Evolutionary conservation across 2,329 filamentous ascomycete species (phyloP), one percentile per base, ranked within the genome.

Genomic region (Furcasterigmium furcatum): DNA sequence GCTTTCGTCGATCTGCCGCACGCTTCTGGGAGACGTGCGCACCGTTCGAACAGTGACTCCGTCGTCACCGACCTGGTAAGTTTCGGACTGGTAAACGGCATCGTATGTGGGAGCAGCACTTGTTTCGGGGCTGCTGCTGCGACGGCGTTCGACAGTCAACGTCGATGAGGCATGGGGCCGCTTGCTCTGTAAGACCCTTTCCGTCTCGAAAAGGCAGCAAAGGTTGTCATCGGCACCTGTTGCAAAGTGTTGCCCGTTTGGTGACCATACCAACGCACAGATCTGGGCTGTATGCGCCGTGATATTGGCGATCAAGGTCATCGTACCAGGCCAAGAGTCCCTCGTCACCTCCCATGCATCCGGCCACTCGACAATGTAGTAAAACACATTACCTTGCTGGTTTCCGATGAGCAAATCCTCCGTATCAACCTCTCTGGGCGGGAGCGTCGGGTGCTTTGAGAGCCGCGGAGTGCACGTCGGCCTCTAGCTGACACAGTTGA

Each of bases 211-310:
- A 2, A 97, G 74, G 55, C 84, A 87, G 59, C 92, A 95, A 4
- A 83, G 66, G 58, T 97, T 96, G 70, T 99, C 94, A 60, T 99
- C 97, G 20, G 88, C 90, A 7, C 94, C 91, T 5, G 88, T 91
- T 13, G 89, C 90, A 61, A 99, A 91, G 29, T 84, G 76, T 4
- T 76, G 74, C 4, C 90, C 90, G 56, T 88, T 82, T 4, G 73
- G 71, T 4, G 90, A 91, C 89, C 91, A 97, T 4, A 88, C 80
- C n/a, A 99, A 72, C 2, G 92, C 92, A 58, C 94, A 99, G 45
- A 99, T 85, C 59, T 97, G 91, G 65, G 96, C 91, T 2, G 76
- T 81, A 61, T 97, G 92, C 8, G 89, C 81, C 25, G 77, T 77
- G 55, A 97, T 85, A 52, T 84, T 84, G 19, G 87, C 85, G 43